A percentile compares a stretch with the other conserved stretches of the same genome.
phyloP scores from a whole-genome alignment of 805 yeast species.

The Spathaspora arborariae region DNA sequence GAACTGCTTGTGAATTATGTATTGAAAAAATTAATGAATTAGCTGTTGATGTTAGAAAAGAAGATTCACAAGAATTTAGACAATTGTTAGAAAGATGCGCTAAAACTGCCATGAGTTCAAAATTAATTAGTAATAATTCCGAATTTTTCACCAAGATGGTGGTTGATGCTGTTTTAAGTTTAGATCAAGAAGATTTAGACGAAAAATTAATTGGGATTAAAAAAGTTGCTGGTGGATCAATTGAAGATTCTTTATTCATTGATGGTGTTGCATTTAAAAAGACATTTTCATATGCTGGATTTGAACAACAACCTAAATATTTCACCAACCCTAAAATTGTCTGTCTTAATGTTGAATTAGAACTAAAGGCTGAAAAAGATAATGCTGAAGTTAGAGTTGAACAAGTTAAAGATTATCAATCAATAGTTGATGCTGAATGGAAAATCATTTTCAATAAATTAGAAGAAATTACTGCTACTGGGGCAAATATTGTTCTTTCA shows the following conservation, averaged over 20 bases:
- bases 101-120: slow-evolving; percentile 95
- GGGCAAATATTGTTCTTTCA: slow-evolving; percentile 90
- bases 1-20: slow-evolving; percentile 77
- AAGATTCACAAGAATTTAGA: slow-evolving; percentile 53
- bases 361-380: slow-evolving; percentile 96
- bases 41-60: slow-evolving; percentile 62
- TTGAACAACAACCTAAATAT: slow-evolving; percentile 94
- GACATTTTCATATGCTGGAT: slow-evolving; percentile 96
- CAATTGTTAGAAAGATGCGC: slow-evolving; percentile 88
- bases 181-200: slow-evolving; percentile 82
- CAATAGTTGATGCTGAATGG: slow-evolving; percentile 99
- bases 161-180: slow-evolving; percentile 87
- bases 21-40: slow-evolving; percentile 68
- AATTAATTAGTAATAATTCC: slow-evolving; percentile 82
- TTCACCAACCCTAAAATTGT: slow-evolving; percentile 79
- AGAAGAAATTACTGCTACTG: slow-evolving; percentile 75
- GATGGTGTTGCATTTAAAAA: slow-evolving; percentile 97
- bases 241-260: slow-evolving; percentile 87
- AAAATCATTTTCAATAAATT: slow-evolving; percentile 83
- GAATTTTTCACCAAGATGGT: slow-evolving; percentile 93
- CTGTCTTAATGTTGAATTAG: slow-evolving; percentile 86
- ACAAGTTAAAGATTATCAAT: slow-evolving; percentile 90
- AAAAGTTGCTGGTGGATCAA: slow-evolving; percentile 92
- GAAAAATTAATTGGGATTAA: slow-evolving; percentile 91
- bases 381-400: slow-evolving; percentile 97